Conservation (phyloP, 2,329 filamentous ascomycete species). For the Colletotrichum caudatum region DNA sequence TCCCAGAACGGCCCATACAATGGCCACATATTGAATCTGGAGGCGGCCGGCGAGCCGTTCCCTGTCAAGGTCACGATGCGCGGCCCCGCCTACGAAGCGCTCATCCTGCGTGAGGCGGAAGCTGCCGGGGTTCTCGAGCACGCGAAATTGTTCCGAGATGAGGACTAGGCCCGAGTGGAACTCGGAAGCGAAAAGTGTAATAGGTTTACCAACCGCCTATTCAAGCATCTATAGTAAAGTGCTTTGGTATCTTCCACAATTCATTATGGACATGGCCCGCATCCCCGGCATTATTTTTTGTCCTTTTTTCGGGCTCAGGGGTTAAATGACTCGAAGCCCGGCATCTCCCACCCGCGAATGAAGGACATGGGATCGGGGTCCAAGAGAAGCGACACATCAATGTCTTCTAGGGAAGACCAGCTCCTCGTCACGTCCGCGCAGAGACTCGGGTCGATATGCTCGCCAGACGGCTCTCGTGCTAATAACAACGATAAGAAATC, state of each 20-base stretch:
- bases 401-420: background rate
- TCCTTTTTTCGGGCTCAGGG: background rate
- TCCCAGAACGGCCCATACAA: slow-evolving; percentile 37
- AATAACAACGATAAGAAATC: fast-evolving
- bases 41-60: slow-evolving; percentile 42
- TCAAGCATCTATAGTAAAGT: background rate
- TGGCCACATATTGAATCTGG: slow-evolving; percentile 26
- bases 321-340: background rate
- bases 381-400: slow-evolving; percentile 1
- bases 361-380: slow-evolving; percentile 11
- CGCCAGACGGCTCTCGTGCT: background rate
- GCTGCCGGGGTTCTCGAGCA: slow-evolving; percentile 11
- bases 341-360: slow-evolving; percentile 15
- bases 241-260: background rate
- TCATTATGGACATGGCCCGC: background rate
- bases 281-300: background rate
- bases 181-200: background rate
- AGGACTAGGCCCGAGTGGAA: background rate
- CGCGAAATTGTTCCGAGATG: slow-evolving; percentile 3
- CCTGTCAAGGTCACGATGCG: slow-evolving; percentile 39
- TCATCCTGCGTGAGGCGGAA: slow-evolving; percentile 28
- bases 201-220: background rate
- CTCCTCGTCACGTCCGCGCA: background rate
- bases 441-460: background rate
- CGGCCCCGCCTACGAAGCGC: slow-evolving; percentile 22